Base-by-base conservation (phyloP, 805 yeast genomes). In the Wickerhamomyces silvicola region DNA sequence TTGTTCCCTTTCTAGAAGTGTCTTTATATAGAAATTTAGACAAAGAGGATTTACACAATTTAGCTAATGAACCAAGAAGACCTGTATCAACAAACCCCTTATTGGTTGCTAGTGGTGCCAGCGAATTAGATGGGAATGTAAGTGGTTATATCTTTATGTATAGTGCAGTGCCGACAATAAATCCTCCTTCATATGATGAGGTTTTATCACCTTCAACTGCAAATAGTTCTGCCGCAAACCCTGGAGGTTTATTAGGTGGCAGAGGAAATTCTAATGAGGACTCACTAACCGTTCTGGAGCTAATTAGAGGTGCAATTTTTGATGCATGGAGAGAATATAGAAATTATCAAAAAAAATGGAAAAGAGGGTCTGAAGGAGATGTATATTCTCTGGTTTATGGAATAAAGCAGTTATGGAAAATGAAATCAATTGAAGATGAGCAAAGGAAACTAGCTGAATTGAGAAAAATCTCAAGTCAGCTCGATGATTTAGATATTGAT, bases 241-340 rank as follows among this genome's bases (percentile, higher is more conserved):
- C n/a, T n/a, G n/a, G n/a, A n/a, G n/a, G n/a, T n/a, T n/a, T n/a
- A n/a, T n/a, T n/a, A n/a, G 20, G 32, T 12, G 21, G 26, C n/a
- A 12, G 12, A 11, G 23, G 13, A 18, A 20, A 4, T 20, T 19
- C 10, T 16, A 34, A 12, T 11, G 48, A 43, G 4, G 43, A 43
- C 11, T 38, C 56, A 1, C 23, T 54, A 6, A 26, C 31, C 2
- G 32, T 59, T 4, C 33, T 64, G 21, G 54, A 70, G 18, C 58
- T 66, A 1, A 71, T 81, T 36, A 67, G 75, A 42, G 65, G 63
- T 5, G 72, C 83, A 1, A 62, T 81, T 14, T 64, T 66, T 10
- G 86, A 81, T 39, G 90, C 88, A 1, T 81, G 92, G 92, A 65
- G 60, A 21, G 87, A 80, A 46, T 81, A 67, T 46, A 53, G 70